Evolutionary conservation across 768 basidiomycete genomes (phyloP).

Genomic region (Termitomyces sp.): DNA sequence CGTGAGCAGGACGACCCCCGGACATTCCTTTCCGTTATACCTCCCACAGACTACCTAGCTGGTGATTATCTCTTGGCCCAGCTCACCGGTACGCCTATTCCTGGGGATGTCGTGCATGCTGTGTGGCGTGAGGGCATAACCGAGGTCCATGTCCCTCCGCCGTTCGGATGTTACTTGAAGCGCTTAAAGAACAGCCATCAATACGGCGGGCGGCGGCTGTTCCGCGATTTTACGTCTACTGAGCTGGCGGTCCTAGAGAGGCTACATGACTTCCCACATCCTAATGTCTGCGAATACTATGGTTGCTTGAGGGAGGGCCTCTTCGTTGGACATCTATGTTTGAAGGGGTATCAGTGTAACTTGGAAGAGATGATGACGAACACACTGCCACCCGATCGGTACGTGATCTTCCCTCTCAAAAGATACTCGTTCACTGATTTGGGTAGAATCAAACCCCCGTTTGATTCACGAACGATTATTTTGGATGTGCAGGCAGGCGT

Average conservation of each 20-base stretch:
- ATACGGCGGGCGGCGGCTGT: slow-evolving; percentile 8
- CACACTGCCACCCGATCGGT: slow-evolving; percentile 1
- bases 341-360: slow-evolving; percentile 13
- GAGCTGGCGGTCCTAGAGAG: slow-evolving; percentile 8
- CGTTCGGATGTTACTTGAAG: slow-evolving; percentile 10
- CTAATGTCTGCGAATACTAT: slow-evolving; percentile 8
- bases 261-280: slow-evolving; percentile 5
- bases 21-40: slow-evolving; percentile 6
- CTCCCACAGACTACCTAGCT: slow-evolving; percentile 4
- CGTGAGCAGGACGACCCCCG: slow-evolving; percentile 5
- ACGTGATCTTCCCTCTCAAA: neutral
- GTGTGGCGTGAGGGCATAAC: slow-evolving; percentile 12
- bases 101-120: slow-evolving; percentile 4
- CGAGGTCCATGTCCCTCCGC: slow-evolving; percentile 5
- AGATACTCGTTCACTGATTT: neutral
- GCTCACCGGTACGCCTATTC: slow-evolving; percentile 8
- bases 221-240: slow-evolving; percentile 12
- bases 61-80: slow-evolving; percentile 9
- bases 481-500: slow-evolving; percentile 7
- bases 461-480: slow-evolving; percentile 7
- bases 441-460: slow-evolving; percentile 5
- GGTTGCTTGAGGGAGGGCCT: slow-evolving; percentile 13
- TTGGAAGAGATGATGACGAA: slow-evolving; percentile 10
- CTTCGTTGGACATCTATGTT: slow-evolving; percentile 11
- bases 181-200: slow-evolving; percentile 6